phyloP scores from a whole-genome alignment of 2,329 filamentous ascomycete genomes.

The Phaeosphaeriaceae sp. region DNA sequence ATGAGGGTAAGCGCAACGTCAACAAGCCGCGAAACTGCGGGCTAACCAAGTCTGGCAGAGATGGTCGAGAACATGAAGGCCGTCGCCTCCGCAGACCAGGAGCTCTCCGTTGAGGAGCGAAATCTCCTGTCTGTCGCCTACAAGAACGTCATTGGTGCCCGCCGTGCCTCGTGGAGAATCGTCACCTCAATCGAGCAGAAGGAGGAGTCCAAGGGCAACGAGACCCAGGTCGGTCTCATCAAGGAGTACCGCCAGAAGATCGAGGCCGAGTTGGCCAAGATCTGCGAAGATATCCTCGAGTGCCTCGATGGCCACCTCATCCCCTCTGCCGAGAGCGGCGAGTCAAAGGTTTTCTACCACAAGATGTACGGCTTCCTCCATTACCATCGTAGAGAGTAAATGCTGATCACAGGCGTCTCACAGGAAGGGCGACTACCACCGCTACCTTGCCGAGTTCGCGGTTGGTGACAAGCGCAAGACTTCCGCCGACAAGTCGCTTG shows the following conservation, averaged over 20 bases:
- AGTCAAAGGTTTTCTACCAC: constrained; percentile 99
- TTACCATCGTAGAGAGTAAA: not conserved
- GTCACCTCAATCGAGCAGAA: constrained; percentile 99
- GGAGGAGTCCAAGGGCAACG: constrained; percentile 99
- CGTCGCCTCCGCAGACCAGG: constrained; percentile 80
- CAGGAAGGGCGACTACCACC: constrained; percentile 99
- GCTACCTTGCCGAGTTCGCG: constrained; percentile 97
- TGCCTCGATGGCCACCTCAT: constrained; percentile 95
- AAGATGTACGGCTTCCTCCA: constrained; percentile 74
- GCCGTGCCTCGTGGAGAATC: constrained; percentile 97
- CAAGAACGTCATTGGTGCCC: constrained; percentile 98
- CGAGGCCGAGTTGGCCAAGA: constrained; percentile 93
- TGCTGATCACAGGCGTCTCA: constrained; percentile 36
- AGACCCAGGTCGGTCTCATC: constrained; percentile 86
- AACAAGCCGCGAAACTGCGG: constrained; percentile 6
- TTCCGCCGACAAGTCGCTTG: constrained; percentile 90
- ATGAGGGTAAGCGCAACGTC: constrained; percentile 75
- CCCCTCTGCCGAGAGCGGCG: constrained; percentile 89
- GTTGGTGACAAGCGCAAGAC: constrained; percentile 93
- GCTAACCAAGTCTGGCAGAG: constrained; percentile 64
- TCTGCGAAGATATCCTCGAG: constrained; percentile 96
- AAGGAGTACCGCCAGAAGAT: constrained; percentile 99
- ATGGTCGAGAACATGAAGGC: constrained; percentile 99
- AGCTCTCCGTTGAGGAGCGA: constrained; percentile 84
- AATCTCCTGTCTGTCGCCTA: constrained; percentile 97